Base-by-base conservation (phyloP, 106 monocot species). In the Dendrobium officinale region DNA sequence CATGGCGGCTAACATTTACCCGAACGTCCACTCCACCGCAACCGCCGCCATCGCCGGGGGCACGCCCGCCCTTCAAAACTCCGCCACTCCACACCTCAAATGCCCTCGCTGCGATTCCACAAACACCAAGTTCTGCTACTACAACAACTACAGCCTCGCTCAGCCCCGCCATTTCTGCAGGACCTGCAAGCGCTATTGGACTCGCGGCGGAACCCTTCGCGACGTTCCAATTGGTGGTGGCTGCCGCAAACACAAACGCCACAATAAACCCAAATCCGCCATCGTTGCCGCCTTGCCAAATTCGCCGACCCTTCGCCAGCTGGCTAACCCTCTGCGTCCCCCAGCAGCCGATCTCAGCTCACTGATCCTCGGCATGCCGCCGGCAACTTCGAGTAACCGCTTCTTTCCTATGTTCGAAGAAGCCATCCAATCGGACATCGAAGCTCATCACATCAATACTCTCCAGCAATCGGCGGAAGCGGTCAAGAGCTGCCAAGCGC, bases 41-140 rank as follows among this genome's bases (percentile, higher is more conserved):
- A 11, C 55, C 55, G 55, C 55, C 54, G 54, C 54, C 37, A 37
- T 37, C 37, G 37, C 37, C 15, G 55, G 16, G n/a, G 16, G 58
- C 58, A 58, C 18, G 58, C 58, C 17, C 20, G n/a, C n/a, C 20
- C 58, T 19, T 17, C 58, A 58, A 58, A 58, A n/a, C 58, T 58
- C 17, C 4, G 18, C 17, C n/a, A 1, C 58, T 4, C 18, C 17
- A n/a, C 58, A n/a, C 3, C 27, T 58, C 58, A 27, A 67, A 2
- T 74, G 73, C 80, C 80, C 80, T 11, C 80, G 73, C 0, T 74
- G 86, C 77, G 82, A 86, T 64, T 86, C 86, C 56, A 42, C 86
- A 75, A 86, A 86, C 86, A 86, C 86, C 80, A 86, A 86, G 77
- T 86, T 86, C 82, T 86, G 82, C 82, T 86, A 86, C 86, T 86